Base-by-base conservation (phyloP, 768 basidiomycete species). In the Dacryopinax primogenitus region DNA sequence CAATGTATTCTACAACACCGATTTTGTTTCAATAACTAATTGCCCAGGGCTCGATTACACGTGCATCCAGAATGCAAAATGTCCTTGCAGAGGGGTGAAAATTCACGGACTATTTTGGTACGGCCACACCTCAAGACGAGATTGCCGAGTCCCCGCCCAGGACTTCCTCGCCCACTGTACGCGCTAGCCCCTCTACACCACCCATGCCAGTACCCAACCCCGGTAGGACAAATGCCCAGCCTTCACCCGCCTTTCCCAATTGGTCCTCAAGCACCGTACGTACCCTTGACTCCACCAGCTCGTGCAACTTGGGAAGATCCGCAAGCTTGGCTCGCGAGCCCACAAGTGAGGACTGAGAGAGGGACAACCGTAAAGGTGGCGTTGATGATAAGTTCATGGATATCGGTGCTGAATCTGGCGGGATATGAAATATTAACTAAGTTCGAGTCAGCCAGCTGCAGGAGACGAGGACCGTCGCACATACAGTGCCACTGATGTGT, bases 321-420 rank as follows among this genome's bases (percentile, higher is more conserved):
- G 92, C 92, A 0, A 99, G 81, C 76, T 97, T 96, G n/a, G 96
- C 94, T 47, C 95, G 85, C 69, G 90, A 93, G 21, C 96, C 96
- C 79, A 98, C 86, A 2, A 97, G 81, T 30, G 93, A 97, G 6
- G 86, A 86, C 1, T 92, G 88, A 28, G 88, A 84, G 23, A 99
- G 82, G 33, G 84, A 84, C 35, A 95, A 72, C 0, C 85, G 84
- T 65, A 95, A 68, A 67, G 80, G 78, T 63, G 90, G 83, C 69
- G 85, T 71, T 65, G 80, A 73, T 26, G 90, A 89, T 1, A 87
- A 85, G 16, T 79, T 79, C 41, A 91, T 75, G 33, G 78, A 78
- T 65, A 90, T 78, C 88, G 90, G 71, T 15, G 64, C 37, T 68
- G 67, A 63, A 63, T 32, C 36, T 39, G 63, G 61, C 13, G 21